These are phyloP conservation scores for Paecilomyces sp. DNA, from an alignment of 2,329 filamentous ascomycete genomes.

Conservation along the genomic window DNA sequence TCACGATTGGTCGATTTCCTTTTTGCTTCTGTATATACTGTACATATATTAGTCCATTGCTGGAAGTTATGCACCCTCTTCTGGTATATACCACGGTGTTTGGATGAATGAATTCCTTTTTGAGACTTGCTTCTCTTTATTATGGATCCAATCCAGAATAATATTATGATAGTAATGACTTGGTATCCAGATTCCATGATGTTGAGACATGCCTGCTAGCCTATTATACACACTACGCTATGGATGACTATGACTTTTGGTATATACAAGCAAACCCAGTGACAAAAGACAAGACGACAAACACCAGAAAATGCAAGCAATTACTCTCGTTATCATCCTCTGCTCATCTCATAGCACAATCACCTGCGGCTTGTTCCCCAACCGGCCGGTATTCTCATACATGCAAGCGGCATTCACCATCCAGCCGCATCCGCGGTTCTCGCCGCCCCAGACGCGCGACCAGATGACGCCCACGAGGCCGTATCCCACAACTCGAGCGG, in stretches of 20 bases:
- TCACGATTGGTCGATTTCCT: neutral
- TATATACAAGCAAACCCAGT: neutral
- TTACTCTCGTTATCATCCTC: too few relatives aligned
- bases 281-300: too few relatives aligned
- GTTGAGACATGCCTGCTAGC: neutral
- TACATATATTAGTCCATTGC: neutral
- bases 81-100: neutral
- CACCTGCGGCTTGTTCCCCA: slow-evolving; percentile 32
- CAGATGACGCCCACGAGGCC: slow-evolving; percentile 52
- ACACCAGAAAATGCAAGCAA: too few relatives aligned
- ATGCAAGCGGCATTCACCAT: slow-evolving; percentile 56
- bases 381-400: slow-evolving; percentile 27
- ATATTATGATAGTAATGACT: too few relatives aligned
- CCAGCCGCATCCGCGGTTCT: slow-evolving; percentile 37
- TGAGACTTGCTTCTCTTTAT: neutral
- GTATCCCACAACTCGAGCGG: slow-evolving; percentile 44
- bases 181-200: too few relatives aligned
- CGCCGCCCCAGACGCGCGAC: slow-evolving; percentile 52
- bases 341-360: slow-evolving; percentile 18
- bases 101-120: neutral
- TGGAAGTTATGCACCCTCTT: neutral
- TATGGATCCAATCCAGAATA: too few relatives aligned
- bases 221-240: neutral
- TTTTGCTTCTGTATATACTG: neutral
- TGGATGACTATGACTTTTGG: neutral